Evolutionary conservation across 768 basidiomycete genomes (phyloP).

Genomic region (Cytidiella melzeri): DNA sequence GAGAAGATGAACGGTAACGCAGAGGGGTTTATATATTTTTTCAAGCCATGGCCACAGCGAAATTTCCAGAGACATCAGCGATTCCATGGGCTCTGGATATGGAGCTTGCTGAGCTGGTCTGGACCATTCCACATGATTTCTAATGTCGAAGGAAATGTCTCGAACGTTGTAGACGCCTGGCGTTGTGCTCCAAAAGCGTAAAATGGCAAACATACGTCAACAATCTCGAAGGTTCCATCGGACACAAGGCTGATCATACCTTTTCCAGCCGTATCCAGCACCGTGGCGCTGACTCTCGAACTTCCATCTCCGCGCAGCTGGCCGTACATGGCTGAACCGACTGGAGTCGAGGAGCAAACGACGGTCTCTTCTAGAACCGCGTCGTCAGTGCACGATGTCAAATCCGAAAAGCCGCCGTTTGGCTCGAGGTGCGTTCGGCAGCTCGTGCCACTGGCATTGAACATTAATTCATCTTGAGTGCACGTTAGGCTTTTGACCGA

Average conservation of each 20-base stretch:
- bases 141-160: no score
- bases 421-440: constrained; percentile 7
- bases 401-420: constrained; percentile 12
- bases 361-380: constrained; percentile 3
- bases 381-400: constrained; percentile 14
- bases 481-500: constrained; percentile 57
- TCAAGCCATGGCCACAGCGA: no score
- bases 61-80: no score
- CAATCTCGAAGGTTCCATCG: neutral
- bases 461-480: neutral
- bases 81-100: no score
- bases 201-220: neutral
- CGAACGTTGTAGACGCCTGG: neutral
- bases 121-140: no score
- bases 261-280: neutral
- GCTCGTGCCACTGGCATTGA: neutral
- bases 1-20: no score
- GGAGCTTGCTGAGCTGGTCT: no score
- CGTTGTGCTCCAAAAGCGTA: neutral
- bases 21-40: neutral
- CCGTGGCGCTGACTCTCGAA: neutral
- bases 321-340: neutral
- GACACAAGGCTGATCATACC: neutral
- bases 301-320: neutral
- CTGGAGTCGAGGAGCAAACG: neutral